These are phyloP conservation scores for Tothia fuscella DNA, from an alignment of 2,329 filamentous ascomycete species.

Conservation along the genomic window DNA sequence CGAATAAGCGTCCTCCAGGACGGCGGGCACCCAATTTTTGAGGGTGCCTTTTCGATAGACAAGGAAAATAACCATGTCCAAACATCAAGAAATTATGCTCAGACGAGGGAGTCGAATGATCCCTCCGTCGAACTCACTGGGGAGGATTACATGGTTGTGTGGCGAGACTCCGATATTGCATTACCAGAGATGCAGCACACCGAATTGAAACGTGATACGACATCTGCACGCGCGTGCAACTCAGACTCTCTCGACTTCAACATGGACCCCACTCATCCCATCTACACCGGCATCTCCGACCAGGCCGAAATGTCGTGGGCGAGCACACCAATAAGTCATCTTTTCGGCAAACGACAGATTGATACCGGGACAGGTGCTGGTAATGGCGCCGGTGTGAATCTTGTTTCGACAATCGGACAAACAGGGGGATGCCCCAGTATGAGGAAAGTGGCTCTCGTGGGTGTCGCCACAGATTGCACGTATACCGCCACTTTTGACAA, in stretches of 20 bases:
- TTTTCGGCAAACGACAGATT: conserved; percentile 59
- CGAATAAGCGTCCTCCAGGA: conserved; percentile 68
- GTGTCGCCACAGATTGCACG: conserved; percentile 84
- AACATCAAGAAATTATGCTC: conserved; percentile 58
- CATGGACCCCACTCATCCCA: conserved; percentile 54
- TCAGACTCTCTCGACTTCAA: conserved; percentile 77
- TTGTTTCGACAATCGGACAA: conserved; percentile 66
- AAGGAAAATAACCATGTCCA: conserved; percentile 82
- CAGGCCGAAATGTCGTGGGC: conserved; percentile 44
- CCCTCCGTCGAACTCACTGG: conserved; percentile 45
- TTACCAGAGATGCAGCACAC: conserved; percentile 31
- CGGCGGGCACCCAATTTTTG: conserved; percentile 68
- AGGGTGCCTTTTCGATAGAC: conserved; percentile 74
- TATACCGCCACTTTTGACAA: conserved; percentile 65
- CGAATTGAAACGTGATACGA: conserved; percentile 52
- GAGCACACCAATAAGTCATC: conserved; percentile 47
- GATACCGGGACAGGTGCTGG: conserved; percentile 58
- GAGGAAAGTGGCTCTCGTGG: conserved; percentile 83
- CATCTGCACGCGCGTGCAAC: conserved; percentile 44
- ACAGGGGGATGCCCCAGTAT: conserved; percentile 76
- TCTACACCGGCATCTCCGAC: conserved; percentile 43
- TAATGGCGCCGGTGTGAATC: conserved; percentile 68
- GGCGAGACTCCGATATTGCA: conserved; percentile 68
- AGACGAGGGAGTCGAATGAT: conserved; percentile 60
- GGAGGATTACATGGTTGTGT: conserved; percentile 74